Base-by-base conservation (phyloP, 2,329 filamentous ascomycete genomes). In the Exophiala aquamarina region DNA sequence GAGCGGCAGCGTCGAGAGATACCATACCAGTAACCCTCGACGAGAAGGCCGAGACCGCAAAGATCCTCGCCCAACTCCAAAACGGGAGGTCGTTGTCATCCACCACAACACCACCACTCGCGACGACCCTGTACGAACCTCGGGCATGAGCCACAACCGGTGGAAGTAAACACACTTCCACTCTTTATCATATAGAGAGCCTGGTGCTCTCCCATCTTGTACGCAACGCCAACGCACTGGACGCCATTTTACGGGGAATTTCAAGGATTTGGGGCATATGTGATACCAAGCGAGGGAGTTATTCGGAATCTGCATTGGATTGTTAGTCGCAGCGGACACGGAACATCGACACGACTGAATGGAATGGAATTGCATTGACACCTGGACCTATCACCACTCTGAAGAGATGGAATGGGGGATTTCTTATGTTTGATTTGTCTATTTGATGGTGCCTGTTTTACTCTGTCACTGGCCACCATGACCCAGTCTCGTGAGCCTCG, bases 201-300 rank as follows among this genome's bases (percentile, higher is more conserved):
- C 31, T 28, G 31, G 41, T 23, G 31, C 23, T 18, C 32, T n/a
- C 23, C 10, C 21, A 13, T 34, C 34, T 32, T 15, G n/a, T 19
- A 17, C 10, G 31, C 15, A 28, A 35, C 36, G 19, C 40, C 14
- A 46, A n/a, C 31, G 40, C 41, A 42, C 32, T 47, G 6, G 17
- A 52, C 46, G 37, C 43, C 41, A 36, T 43, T 35, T 49, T 35
- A n/a, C n/a, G 17, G 32, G 32, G n/a, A 34, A 34, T 18, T 14
- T n/a, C 6, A 18, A n/a, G 32, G n/a, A 18, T 14, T 18, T 34
- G 32, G n/a, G 32, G 32, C 11, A 11, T 47, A 17, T 32, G 9
- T 47, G 44, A 51, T 51, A 51, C 41, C 44, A 43, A 51, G 45
- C 37, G 41, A 49, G 31, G 52, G 52, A 51, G 52, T 54, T 47